Evolutionary conservation across 768 basidiomycete genomes (phyloP), one percentile per base, ranked within the genome.

Genomic region (Exsudoporus frostii): DNA sequence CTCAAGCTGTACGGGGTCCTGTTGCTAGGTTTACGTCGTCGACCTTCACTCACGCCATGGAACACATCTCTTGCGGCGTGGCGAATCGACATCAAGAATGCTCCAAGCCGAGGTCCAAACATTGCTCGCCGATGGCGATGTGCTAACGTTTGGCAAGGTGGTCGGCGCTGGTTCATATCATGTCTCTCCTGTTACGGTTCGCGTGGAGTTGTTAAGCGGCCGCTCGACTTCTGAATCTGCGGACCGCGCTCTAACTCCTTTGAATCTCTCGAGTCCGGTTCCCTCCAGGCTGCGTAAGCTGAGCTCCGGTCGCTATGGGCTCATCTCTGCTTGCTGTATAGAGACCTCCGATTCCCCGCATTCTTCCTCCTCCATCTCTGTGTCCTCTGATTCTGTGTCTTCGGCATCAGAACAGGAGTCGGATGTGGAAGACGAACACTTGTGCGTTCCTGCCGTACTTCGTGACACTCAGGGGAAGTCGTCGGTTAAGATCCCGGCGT

Each of bases 21-120:
- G 17, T 20, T 9, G 48, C 25, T 6, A 90, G 89, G 83, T 79
- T 11, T 86, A 84, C 62, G 68, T 90, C 65, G 79, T 81, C 56
- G 89, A 91, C 73, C 73, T 84, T 17, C 71, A 76, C 50, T 90
- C 88, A 1, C 88, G 89, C 59, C 89, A 92, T 65, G 89, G 89
- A 3, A 91, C 88, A 0, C 80, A 87, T 58, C 65, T 91, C 48
- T 74, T 78, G 55, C 80, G 79, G 58, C 68, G 73, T 34, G 79
- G 76, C 30, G 84, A 87, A 45, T 55, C 70, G 1, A 59, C 73
- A 10, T 73, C 82, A 1, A 80, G 65, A 62, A 73, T 65, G 54
- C 71, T 91, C 20, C 70, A 72, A 41, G 74, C 85, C 14, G 83
- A 86, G 59, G 73, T 76, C 7, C 79, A 85, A 27, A 79, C 76